Evolutionary conservation across 352 stramenopile genomes (phyloP).

Genomic region (Globisporangium iwayamae): DNA sequence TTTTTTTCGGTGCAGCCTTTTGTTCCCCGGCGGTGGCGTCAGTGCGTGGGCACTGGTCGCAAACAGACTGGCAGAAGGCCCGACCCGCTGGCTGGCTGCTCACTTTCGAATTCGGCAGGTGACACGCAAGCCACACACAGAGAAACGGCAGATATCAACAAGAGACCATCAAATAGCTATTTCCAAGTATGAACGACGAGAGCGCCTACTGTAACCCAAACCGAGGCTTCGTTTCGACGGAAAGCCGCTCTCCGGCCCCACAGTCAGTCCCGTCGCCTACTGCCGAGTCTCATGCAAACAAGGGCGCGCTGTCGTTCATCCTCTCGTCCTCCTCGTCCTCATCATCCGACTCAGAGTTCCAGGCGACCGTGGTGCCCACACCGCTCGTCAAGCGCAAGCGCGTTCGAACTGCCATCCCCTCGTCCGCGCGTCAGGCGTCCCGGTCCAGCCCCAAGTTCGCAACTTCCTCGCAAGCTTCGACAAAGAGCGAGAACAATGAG

Average conservation of each 20-base stretch:
- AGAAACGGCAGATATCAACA: background rate
- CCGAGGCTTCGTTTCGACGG: background rate
- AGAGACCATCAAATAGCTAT: background rate
- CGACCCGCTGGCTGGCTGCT: background rate
- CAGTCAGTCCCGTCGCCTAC: background rate
- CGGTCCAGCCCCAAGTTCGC: background rate
- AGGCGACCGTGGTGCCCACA: slow-evolving; percentile 3
- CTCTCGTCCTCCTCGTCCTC: slow-evolving; percentile 7
- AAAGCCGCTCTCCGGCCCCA: background rate
- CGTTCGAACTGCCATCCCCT: background rate
- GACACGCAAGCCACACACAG: background rate
- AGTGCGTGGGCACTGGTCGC: too few species aligned
- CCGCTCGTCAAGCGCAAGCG: slow-evolving; percentile 11
- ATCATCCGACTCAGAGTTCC: slow-evolving; percentile 7
- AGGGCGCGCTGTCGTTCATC: slow-evolving; percentile 12
- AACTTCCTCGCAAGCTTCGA: background rate
- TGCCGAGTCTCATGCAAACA: background rate
- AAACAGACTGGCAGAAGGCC: too few species aligned
- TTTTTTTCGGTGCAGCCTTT: background rate
- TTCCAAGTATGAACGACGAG: slow-evolving; percentile 3
- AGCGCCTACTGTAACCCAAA: slow-evolving; percentile 8
- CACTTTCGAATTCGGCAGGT: slow-evolving; percentile 3
- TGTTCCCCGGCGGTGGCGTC: too few species aligned
- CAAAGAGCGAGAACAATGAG: background rate
- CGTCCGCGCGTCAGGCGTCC: background rate